Conservation (phyloP, 495 filamentous ascomycete species). For the Echria macrotheca region DNA sequence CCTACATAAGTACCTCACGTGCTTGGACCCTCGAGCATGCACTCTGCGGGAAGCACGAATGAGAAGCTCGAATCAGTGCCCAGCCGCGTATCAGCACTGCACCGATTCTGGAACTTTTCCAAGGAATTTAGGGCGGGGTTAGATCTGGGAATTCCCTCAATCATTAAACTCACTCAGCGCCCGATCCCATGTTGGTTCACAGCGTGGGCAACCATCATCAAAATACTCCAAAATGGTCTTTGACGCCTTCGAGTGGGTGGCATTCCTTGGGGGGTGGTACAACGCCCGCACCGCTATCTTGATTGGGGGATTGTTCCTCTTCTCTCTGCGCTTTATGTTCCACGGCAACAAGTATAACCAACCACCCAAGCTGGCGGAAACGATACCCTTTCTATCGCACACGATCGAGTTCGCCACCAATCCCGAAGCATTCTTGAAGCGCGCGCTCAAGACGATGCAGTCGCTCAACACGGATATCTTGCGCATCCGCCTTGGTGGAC, state of each 20-base stretch:
- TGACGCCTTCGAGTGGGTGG: background rate
- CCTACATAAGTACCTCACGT: too few relatives aligned
- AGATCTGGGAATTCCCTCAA: too few relatives aligned
- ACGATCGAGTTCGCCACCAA: background rate
- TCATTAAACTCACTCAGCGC: too few relatives aligned
- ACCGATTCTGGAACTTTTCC: too few relatives aligned
- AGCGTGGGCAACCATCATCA: background rate
- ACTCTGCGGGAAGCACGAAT: too few relatives aligned
- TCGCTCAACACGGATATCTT: conserved; percentile 4
- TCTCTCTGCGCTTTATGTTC: too few relatives aligned
- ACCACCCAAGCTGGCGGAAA: background rate
- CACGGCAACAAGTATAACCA: too few relatives aligned
- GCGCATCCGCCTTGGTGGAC: conserved; percentile 1
- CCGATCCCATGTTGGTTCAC: background rate
- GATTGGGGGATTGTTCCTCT: too few relatives aligned
- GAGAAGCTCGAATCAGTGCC: too few relatives aligned
- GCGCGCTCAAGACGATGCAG: conserved; percentile 8
- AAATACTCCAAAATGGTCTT: background rate
- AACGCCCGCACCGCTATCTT: background rate
- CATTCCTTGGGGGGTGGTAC: background rate
- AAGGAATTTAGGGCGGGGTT: too few relatives aligned
- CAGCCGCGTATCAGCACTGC: too few relatives aligned
- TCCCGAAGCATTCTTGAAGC: background rate
- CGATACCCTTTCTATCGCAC: background rate
- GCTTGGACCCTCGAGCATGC: too few relatives aligned